phyloP scores from a whole-genome alignment of 225 moss, liverwort and hornwort genomes.

The Neckera pumila region DNA sequence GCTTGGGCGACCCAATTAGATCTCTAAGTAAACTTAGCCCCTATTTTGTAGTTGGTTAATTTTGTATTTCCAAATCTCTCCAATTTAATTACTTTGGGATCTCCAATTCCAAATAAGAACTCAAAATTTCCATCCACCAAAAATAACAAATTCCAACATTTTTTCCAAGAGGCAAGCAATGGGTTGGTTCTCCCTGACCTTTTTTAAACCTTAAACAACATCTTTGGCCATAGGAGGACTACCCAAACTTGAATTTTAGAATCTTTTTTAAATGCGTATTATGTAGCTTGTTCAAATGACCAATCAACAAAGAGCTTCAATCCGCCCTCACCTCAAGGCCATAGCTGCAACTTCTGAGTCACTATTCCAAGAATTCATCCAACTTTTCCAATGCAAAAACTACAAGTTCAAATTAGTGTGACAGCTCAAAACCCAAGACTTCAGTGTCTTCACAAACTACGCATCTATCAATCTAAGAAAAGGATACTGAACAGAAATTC shows the following conservation, averaged over 20 bases:
- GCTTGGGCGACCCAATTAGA: rapidly evolving
- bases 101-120: background rate
- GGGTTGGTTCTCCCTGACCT: background rate
- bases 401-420: background rate
- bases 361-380: background rate
- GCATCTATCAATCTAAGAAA: background rate
- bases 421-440: background rate
- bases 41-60: background rate
- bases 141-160: rapidly evolving
- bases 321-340: background rate
- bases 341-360: background rate
- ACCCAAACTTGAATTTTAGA: rapidly evolving
- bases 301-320: background rate
- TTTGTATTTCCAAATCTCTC: background rate
- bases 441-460: background rate
- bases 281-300: background rate
- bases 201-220: background rate
- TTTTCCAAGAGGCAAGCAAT: rapidly evolving
- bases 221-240: rapidly evolving
- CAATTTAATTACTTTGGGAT: rapidly evolving
- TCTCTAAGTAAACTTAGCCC: background rate
- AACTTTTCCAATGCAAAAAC: background rate
- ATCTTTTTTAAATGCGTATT: background rate
- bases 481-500: background rate
- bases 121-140: background rate